Evolutionary conservation across 495 filamentous ascomycete genomes (phyloP), one percentile per base, ranked within the genome.

Genomic region (Aspergillus steynii): DNA sequence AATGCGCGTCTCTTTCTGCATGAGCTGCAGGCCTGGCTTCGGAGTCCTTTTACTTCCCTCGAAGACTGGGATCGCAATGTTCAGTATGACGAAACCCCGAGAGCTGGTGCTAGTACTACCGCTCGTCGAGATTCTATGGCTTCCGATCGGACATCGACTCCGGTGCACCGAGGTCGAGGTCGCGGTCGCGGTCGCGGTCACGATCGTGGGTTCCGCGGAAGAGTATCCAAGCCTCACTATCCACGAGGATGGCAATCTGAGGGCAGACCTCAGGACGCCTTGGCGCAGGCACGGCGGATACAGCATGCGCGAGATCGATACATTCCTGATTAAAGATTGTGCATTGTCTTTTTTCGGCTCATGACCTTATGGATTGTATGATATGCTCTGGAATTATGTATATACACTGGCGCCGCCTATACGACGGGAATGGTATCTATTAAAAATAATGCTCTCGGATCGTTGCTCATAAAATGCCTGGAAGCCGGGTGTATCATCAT

Each of bases 1-100:
- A 86, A 96, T 73, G 84, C 93, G 8, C 76, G 84, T 7, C 71
- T 97, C 54, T 95, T 99, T 62, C 74, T 96, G 52, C 93, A 97
- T 74, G 93, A 97, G 71, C 73, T 97, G 46, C 80, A 85, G 58
- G 85, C 85, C 12, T 97, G 90, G 88, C 71, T 97, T 58, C 79
- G 92, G 58, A 96, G 92, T 70, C 91, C 92, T 1, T 92, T 85
- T 67, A 80, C 67, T 0, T 79, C 79, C 5, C 66, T 96, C 12
- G 83, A 85, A 45, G 87, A 86, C 32, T 97, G 92, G 92, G 92
- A 97, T 77, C 81, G 86, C 31, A 75, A 87, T 71, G 90, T 95
- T 12, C 90, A 93, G 67, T 96, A 97, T 66, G 69, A 73, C 6
- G 70, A 76, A 56, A 52, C 58, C 31, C 29, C 51, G 34, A 29